A percentile compares a stretch with the other conserved stretches of the same genome.
Conservation (phyloP, 345 rosid species). For the Gynandropsis gynandra region DNA sequence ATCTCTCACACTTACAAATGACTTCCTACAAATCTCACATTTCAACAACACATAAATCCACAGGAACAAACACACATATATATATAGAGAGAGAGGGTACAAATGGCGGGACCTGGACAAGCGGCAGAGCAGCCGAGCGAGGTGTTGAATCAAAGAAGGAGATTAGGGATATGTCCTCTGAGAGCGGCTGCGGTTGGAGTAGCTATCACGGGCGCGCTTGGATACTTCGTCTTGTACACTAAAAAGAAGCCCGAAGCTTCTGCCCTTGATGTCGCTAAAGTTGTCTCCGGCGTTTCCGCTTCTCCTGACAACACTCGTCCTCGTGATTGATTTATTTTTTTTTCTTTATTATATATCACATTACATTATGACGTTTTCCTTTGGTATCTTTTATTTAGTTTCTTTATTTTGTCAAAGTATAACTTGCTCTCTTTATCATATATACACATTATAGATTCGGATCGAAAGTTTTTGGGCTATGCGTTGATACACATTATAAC, state of each 20-base stretch:
- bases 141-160: slow-evolving; percentile 21
- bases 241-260: slow-evolving; percentile 42
- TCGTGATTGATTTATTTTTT: slow-evolving; percentile 20
- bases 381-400: too few relatives aligned
- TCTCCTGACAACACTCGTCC: slow-evolving; percentile 42
- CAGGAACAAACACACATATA: neutral
- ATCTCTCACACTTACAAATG: too few relatives aligned
- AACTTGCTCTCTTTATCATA: too few relatives aligned
- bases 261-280: slow-evolving; percentile 67
- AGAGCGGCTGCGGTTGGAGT: slow-evolving; percentile 43
- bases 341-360: too few relatives aligned
- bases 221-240: slow-evolving; percentile 44
- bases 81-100: too few relatives aligned
- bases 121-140: slow-evolving; percentile 30
- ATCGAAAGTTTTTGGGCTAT: too few relatives aligned
- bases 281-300: slow-evolving; percentile 34
- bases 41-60: neutral
- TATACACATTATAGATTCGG: too few relatives aligned
- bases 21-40: slow-evolving; percentile 24
- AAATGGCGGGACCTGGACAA: slow-evolving; percentile 32
- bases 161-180: slow-evolving; percentile 29
- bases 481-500: too few relatives aligned
- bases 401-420: too few relatives aligned
- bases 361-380: too few relatives aligned
- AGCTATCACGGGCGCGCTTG: slow-evolving; percentile 34